phyloP scores from a whole-genome alignment of 331 rosid species.

The Cucumis variabilis region DNA sequence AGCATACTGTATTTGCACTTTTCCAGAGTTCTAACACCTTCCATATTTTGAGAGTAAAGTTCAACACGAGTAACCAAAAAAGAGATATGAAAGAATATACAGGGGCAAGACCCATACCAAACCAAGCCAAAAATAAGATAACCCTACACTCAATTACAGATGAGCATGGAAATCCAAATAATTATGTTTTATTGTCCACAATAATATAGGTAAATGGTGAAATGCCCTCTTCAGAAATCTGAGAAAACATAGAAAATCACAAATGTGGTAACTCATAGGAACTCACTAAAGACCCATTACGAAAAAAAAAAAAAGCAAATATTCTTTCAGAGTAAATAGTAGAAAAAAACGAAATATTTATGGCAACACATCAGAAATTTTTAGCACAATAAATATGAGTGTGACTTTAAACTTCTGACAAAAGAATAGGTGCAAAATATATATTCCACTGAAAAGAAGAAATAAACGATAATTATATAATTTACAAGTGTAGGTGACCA shows the following conservation, averaged over 20 bases:
- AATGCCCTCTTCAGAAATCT: conserved; percentile 82
- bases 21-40: too few species aligned
- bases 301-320: background rate
- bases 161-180: conserved; percentile 19
- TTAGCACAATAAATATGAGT: too few species aligned
- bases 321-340: conserved; percentile 19
- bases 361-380: background rate
- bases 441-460: background rate
- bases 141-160: background rate
- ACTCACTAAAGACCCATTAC: conserved; percentile 5
- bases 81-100: too few species aligned
- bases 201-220: too few species aligned
- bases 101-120: too few species aligned
- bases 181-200: conserved; percentile 57
- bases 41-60: too few species aligned
- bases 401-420: too few species aligned
- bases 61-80: too few species aligned
- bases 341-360: background rate
- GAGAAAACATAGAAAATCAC: conserved; percentile 33
- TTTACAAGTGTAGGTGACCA: too few species aligned
- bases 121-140: too few species aligned
- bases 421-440: background rate
- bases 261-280: background rate
- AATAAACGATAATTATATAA: background rate
- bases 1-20: too few species aligned